Evolutionary conservation across 2,329 filamentous ascomycete genomes (phyloP), one percentile per base, ranked within the genome.

Genomic region (Phyllosticta citriasiana): DNA sequence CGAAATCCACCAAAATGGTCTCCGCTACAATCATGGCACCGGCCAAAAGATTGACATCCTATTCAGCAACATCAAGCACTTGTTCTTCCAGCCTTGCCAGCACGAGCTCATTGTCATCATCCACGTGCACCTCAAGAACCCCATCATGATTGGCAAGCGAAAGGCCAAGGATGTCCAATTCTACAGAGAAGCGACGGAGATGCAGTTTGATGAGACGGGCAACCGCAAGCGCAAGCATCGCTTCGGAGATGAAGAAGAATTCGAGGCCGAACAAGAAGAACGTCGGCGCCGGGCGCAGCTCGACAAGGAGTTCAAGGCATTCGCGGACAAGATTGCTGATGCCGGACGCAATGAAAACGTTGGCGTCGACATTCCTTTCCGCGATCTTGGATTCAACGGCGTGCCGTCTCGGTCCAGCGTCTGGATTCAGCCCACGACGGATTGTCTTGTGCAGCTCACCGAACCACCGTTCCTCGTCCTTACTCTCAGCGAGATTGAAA

Each of bases 161-260:
- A 99, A 99, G 84, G 96, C 94, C 10, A 97, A 94, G 78, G 95
- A 99, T 73, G 89, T 99, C 1, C 95, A 99, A 69, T 99, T 99
- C 77, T 97, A 97, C 71, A 86, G 94, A 59, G 94, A 99, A 78
- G 94, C 94, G 3, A 97, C 94, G 0, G 94, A 99, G 67, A 97
- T 99, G 73, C 91, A 96, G 70, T 97, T 99, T 68, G 94, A 99
- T 70, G 94, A 99, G 78, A 99, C 94, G 55, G 95, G 94, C 67
- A 99, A 97, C 76, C 85, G 95, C 65, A 96, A 97, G 79, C 89
- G 94, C 66, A 97, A 97, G 77, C 96, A 97, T 76, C 87, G 94
- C 56, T 97, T 96, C 71, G 94, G 94, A 53, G 94, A 99, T 65
- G 95, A 99, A 73, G 94, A 99, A 71, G 94, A 99, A 73, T 99